Base-by-base conservation (phyloP, 2,329 filamentous ascomycete species). In the Neonectria faginata region DNA sequence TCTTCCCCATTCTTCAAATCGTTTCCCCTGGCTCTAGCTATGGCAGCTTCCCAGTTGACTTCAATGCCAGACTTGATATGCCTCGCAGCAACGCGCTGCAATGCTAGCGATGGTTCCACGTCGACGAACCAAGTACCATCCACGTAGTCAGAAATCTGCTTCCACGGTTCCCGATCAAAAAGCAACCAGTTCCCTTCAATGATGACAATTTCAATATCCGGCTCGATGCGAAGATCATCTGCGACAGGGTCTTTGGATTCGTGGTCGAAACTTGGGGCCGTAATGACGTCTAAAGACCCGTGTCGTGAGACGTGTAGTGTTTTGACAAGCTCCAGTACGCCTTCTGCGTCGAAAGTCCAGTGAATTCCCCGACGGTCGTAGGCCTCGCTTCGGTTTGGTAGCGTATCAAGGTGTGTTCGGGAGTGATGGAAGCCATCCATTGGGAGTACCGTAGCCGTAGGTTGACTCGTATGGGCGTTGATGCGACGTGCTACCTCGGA, bases 81-180 rank as follows among this genome's bases (percentile, higher is more conserved):
- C 6, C 59, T 22, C 3, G 45, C 45, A 2, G 59, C 53, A 29
- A 62, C 45, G 7, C 59, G 53, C 14, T 36, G 25, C 16, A 47
- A 44, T 16, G 59, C 59, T 11, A 62, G 27, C 1, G 36, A 36
- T 3, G 59, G 27, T 22, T 57, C 54, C 14, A 62, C 60, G 14
- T 62, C 47, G 5, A 62, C 47, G 22, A 62, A 62, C 60, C 60
- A 62, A 7, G 54, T 53, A 22, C 57, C 60, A 9, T 62, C 60
- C 8, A 57, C 31, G 47, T 57, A 31, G 20, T 11, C 7, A 12
- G 29, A 33, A 29, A 48, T 41, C 16, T 57, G 31, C 12, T 18
- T 57, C 60, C 60, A 62, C 2, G 60, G 60, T 6, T 48, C 47
- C 4, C 41, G 39, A 12, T 62, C n/a, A 16, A 62, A 4, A 10